Evolutionary conservation across 106 monocot species (phyloP).

Genomic region (Triglochin maritima): DNA sequence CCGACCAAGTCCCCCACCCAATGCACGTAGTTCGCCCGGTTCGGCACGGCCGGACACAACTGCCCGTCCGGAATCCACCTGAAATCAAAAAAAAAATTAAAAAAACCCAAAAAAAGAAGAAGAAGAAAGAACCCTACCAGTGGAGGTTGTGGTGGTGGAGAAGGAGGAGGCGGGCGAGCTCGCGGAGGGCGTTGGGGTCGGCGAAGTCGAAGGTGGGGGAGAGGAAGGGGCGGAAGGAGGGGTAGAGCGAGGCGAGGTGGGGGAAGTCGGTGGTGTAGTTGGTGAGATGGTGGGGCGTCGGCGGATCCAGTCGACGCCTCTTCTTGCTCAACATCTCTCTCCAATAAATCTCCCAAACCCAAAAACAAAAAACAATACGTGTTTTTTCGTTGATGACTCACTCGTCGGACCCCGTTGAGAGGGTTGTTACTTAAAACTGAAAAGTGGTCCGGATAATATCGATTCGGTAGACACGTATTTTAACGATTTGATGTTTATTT

Average conservation of each 20-base stretch:
- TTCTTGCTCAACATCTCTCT: conserved; percentile 55
- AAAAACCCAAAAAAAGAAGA: background rate
- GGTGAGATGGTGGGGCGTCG: conserved; percentile 62
- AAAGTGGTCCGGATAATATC: too few species aligned
- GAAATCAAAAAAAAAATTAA: conserved; percentile 1
- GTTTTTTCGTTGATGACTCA: too few species aligned
- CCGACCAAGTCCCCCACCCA: conserved; percentile 85
- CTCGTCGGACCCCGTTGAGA: too few species aligned
- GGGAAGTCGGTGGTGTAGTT: conserved; percentile 76
- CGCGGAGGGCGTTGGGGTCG: conserved; percentile 83
- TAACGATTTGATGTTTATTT: too few species aligned
- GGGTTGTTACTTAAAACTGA: too few species aligned
- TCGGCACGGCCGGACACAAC: conserved; percentile 88
- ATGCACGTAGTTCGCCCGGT: conserved; percentile 85
- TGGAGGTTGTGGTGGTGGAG: conserved; percentile 78
- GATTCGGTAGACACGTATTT: too few species aligned
- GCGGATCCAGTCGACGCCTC: conserved; percentile 37
- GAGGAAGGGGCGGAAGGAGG: conserved; percentile 70
- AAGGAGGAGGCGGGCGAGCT: conserved; percentile 91
- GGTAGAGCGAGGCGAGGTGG: conserved; percentile 79
- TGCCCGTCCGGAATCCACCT: conserved; percentile 98
- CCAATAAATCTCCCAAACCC: background rate
- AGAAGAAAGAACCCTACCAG: conserved; percentile 32
- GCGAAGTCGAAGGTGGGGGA: conserved; percentile 69
- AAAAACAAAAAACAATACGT: too few species aligned